Evolutionary conservation across 2,329 filamentous ascomycete species (phyloP).

Genomic region (Diaporthe sp.): DNA sequence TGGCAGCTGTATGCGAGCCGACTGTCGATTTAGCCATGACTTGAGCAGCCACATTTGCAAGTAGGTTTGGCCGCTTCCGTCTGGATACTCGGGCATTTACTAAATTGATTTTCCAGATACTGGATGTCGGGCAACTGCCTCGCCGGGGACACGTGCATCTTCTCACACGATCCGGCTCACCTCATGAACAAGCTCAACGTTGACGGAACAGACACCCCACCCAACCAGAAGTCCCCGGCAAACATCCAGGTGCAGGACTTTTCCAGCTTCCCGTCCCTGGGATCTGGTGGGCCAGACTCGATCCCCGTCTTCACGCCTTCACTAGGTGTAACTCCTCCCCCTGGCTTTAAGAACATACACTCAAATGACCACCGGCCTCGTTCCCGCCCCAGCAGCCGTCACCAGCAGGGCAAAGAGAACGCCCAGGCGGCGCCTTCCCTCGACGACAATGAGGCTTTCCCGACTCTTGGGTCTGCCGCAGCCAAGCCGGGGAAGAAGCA

Average conservation of each 20-base stretch:
- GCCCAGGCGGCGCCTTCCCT: slow-evolving; percentile 80
- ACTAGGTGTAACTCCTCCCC: slow-evolving; percentile 73
- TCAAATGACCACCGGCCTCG: slow-evolving; percentile 75
- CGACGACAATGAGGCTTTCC: slow-evolving; percentile 96
- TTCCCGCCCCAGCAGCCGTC: slow-evolving; percentile 87
- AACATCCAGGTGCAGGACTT: slow-evolving; percentile 86
- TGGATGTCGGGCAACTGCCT: slow-evolving; percentile 97
- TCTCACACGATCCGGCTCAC: slow-evolving; percentile 93
- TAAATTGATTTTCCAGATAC: slow-evolving; percentile 69
- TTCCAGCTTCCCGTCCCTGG: slow-evolving; percentile 85
- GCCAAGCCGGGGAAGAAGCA: slow-evolving; percentile 88
- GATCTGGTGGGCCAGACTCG: slow-evolving; percentile 70
- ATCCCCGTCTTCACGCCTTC: slow-evolving; percentile 65
- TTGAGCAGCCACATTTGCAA: slow-evolving; percentile 98
- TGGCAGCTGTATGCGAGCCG: slow-evolving; percentile 93
- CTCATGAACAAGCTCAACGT: slow-evolving; percentile 85
- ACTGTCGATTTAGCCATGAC: slow-evolving; percentile 98
- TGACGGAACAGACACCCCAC: slow-evolving; percentile 75
- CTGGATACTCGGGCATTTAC: slow-evolving; percentile 28
- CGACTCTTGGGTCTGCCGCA: slow-evolving; percentile 82
- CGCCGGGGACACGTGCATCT: slow-evolving; percentile 93
- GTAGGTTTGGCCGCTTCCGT: slow-evolving; percentile 69
- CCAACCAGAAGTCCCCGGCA: slow-evolving; percentile 71
- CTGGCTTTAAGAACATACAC: slow-evolving; percentile 76
- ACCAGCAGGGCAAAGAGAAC: slow-evolving; percentile 72